phyloP scores from a whole-genome alignment of 2,329 filamentous ascomycete genomes.

The Sarocladiaceae sp. region DNA sequence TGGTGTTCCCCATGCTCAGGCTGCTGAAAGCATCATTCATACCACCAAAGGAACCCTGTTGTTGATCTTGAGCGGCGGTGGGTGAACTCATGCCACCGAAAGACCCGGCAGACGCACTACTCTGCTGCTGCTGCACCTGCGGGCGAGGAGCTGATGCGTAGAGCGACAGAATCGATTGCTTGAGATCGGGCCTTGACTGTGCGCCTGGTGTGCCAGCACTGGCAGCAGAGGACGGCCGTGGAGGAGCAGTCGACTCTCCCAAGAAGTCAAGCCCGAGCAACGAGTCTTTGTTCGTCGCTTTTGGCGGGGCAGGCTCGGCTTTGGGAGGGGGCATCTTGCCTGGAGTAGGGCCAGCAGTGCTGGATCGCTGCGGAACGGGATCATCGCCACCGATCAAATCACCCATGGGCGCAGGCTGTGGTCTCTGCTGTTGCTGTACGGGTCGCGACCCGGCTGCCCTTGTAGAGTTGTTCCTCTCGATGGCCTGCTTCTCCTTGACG shows the following conservation, averaged over 20 bases:
- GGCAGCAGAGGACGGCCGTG: constrained; percentile 75
- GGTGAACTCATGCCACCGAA: constrained; percentile 64
- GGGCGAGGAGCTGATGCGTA: constrained; percentile 81
- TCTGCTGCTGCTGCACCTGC: constrained; percentile 48
- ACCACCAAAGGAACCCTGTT: constrained; percentile 48
- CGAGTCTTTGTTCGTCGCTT: constrained; percentile 76
- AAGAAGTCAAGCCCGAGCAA: constrained; percentile 91
- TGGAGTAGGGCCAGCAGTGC: constrained; percentile 62
- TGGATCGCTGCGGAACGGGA: constrained; percentile 62
- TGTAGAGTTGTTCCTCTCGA: constrained; percentile 50
- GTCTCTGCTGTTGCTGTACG: constrained; percentile 1
- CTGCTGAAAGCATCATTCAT: constrained; percentile 68
- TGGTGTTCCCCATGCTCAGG: constrained; percentile 34
- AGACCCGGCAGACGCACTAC: constrained; percentile 54
- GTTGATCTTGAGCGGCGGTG: constrained; percentile 33
- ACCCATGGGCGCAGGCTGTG: constrained; percentile 43
- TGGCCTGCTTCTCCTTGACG: constrained; percentile 60
- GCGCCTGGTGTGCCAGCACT: constrained; percentile 46
- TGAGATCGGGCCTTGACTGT: constrained; percentile 83
- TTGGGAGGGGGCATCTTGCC: constrained; percentile 52
- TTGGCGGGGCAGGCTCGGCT: constrained; percentile 59
- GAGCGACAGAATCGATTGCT: constrained; percentile 93
- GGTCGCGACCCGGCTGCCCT: constrained; percentile 10
- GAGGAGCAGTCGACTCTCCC: constrained; percentile 65
- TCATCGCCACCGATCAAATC: constrained; percentile 82